Conservation (phyloP, 2,329 filamentous ascomycete species). For the Graphilbum fragrans region DNA sequence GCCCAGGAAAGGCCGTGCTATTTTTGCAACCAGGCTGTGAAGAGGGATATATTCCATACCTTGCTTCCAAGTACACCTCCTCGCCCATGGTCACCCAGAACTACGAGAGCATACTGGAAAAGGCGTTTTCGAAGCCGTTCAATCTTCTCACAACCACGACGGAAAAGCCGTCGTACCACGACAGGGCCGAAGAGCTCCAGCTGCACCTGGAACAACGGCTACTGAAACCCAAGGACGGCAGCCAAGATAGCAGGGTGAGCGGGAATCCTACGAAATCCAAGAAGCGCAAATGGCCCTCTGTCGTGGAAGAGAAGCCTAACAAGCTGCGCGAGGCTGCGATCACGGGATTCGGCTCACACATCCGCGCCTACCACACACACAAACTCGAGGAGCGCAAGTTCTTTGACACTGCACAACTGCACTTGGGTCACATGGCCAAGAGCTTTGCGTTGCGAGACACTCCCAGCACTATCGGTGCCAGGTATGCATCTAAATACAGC, state of each 20-base stretch:
- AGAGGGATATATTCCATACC: conserved; percentile 74
- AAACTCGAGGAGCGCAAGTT: conserved; percentile 76
- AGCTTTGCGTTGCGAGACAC: conserved; percentile 83
- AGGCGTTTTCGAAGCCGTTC: conserved; percentile 49
- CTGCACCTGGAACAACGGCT: conserved; percentile 49
- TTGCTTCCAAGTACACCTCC: conserved; percentile 23
- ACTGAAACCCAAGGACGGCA: conserved; percentile 16
- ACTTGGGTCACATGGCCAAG: conserved; percentile 89
- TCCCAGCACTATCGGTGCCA: conserved; percentile 65
- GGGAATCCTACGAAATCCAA: conserved; percentile 2
- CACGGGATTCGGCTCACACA: conserved; percentile 80
- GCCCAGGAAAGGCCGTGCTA: conserved; percentile 72
- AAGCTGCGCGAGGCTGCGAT: conserved; percentile 69
- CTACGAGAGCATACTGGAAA: conserved; percentile 48
- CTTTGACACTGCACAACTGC: conserved; percentile 85
- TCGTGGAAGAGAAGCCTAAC: conserved; percentile 13
- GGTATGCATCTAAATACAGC: conserved; percentile 31
- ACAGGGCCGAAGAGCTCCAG: conserved; percentile 42
- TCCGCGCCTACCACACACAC: too few relatives aligned
- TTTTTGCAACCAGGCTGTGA: conserved; percentile 87
- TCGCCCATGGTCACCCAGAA: conserved; percentile 24
- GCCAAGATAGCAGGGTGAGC: conserved; percentile 7
- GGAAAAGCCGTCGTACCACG: conserved; percentile 23
- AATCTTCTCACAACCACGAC: conserved; percentile 47
- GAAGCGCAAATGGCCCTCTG: neutral